phyloP scores from a whole-genome alignment of 1,284 basidiomycete genomes.

The Fomes fomentarius region DNA sequence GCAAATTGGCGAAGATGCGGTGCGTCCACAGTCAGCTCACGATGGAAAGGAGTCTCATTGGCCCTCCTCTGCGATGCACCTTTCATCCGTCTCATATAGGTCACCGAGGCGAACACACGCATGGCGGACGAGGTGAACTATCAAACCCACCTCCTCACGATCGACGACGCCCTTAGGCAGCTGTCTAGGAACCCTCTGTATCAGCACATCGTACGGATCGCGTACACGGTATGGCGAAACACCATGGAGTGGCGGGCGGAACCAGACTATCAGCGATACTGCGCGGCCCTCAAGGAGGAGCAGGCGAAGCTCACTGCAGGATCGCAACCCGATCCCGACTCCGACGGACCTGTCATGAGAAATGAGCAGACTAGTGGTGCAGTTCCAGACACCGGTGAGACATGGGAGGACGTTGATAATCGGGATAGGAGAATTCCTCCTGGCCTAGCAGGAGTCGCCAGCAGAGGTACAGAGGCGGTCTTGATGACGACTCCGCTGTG shows the following conservation, averaged over 20 bases:
- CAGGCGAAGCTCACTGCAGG: background rate
- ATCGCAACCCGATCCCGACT: background rate
- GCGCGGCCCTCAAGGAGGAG: background rate
- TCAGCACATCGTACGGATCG: constrained; percentile 10
- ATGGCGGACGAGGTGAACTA: constrained; percentile 60
- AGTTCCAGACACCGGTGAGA: background rate
- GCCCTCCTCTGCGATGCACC: no score
- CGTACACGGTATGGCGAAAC: constrained; percentile 20
- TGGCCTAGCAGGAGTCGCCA: no score
- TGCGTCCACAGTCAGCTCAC: no score
- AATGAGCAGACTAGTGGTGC: no score
- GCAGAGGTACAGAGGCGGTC: no score
- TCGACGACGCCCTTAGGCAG: constrained; percentile 32
- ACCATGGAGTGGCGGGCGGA: constrained; percentile 3
- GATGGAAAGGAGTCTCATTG: no score
- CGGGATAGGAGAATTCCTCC: no score
- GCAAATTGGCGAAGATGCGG: constrained; percentile 53
- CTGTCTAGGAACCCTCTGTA: constrained; percentile 19
- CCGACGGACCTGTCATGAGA: no score
- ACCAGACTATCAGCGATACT: background rate
- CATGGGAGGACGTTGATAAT: background rate
- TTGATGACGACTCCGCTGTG: no score
- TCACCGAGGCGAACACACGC: constrained; percentile 49
- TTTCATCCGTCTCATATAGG: constrained; percentile 37
- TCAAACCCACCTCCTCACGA: constrained; percentile 33